Evolutionary conservation across 495 filamentous ascomycete species (phyloP).

Genomic region (Penicillium herquei): DNA sequence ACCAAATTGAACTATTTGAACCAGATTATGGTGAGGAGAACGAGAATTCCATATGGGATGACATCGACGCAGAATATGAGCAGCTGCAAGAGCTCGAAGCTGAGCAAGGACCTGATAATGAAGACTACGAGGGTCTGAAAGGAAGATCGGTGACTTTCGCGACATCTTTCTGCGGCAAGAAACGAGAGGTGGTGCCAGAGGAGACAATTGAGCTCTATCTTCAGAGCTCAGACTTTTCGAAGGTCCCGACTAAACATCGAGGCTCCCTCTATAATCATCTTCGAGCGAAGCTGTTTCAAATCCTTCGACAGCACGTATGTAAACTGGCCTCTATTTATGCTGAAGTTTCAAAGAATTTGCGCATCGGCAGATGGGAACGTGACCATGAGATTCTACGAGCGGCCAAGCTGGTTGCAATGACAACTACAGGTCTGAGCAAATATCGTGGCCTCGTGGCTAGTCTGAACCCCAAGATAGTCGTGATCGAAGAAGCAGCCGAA

Average conservation of each 20-base stretch:
- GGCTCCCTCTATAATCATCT: conserved; percentile 60
- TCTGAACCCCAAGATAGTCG: conserved; percentile 61
- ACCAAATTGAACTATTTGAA: conserved; percentile 39
- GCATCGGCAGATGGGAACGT: conserved; percentile 57
- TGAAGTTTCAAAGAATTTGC: conserved; percentile 33
- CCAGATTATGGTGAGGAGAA: conserved; percentile 38
- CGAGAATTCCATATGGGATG: conserved; percentile 55
- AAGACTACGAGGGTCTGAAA: conserved; percentile 54
- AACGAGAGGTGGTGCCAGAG: neutral
- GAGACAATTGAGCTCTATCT: conserved; percentile 15
- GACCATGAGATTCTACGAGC: conserved; percentile 48
- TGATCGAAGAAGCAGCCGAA: conserved; percentile 79
- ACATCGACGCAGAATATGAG: conserved; percentile 65
- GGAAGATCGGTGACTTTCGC: conserved; percentile 47
- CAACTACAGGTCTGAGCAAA: conserved; percentile 84
- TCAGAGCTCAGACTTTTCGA: conserved; percentile 52
- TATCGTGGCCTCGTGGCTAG: conserved; percentile 73
- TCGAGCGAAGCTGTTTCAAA: conserved; percentile 42
- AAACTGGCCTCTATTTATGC: conserved; percentile 32
- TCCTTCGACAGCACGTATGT: conserved; percentile 38
- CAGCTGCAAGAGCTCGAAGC: conserved; percentile 64
- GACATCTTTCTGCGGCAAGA: conserved; percentile 46
- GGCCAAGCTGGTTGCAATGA: conserved; percentile 68
- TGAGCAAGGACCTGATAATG: conserved; percentile 50
- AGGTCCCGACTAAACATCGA: conserved; percentile 50